Evolutionary conservation across 1,284 basidiomycete species (phyloP).

Genomic region (Ceratobasidium sp.): DNA sequence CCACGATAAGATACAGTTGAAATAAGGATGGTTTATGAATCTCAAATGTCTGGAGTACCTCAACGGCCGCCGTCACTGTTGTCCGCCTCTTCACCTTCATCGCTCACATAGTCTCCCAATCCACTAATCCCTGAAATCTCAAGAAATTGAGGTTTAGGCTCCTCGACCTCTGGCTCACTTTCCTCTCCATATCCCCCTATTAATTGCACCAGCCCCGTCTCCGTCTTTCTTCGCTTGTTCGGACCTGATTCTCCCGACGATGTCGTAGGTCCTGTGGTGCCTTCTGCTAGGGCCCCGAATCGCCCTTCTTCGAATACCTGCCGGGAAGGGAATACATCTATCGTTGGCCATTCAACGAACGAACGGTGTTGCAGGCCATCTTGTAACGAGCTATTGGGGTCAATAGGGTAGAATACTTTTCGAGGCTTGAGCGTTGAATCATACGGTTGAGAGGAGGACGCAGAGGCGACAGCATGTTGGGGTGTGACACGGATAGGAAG

Average conservation of each 20-base stretch:
- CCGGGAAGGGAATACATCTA: slow-evolving; percentile 72
- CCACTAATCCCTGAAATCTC: slow-evolving; percentile 65
- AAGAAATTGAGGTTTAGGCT: neutral
- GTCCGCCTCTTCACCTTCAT: slow-evolving; percentile 60
- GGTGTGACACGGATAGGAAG: slow-evolving; percentile 14
- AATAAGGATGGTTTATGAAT: slow-evolving; percentile 3
- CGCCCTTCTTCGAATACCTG: slow-evolving; percentile 66
- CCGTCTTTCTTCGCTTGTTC: slow-evolving; percentile 36
- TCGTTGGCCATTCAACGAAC: slow-evolving; percentile 83
- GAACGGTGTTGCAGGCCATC: slow-evolving; percentile 66
- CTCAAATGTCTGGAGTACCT: neutral
- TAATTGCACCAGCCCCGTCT: slow-evolving; percentile 40
- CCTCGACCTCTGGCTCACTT: slow-evolving; percentile 20
- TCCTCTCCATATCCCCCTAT: slow-evolving; percentile 37
- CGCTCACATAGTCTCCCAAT: slow-evolving; percentile 74
- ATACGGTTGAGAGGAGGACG: slow-evolving; percentile 47
- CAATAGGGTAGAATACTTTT: slow-evolving; percentile 67
- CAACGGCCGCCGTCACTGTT: neutral
- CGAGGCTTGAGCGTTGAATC: slow-evolving; percentile 47
- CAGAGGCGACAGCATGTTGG: slow-evolving; percentile 47
- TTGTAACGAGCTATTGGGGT: slow-evolving; percentile 62
- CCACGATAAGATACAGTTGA: slow-evolving; percentile 4
- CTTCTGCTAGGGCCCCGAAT: slow-evolving; percentile 61
- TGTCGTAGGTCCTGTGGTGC: slow-evolving; percentile 66
- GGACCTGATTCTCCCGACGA: slow-evolving; percentile 57